Conservation (phyloP, 179 eudicot species). For the Silene noctiflora region DNA sequence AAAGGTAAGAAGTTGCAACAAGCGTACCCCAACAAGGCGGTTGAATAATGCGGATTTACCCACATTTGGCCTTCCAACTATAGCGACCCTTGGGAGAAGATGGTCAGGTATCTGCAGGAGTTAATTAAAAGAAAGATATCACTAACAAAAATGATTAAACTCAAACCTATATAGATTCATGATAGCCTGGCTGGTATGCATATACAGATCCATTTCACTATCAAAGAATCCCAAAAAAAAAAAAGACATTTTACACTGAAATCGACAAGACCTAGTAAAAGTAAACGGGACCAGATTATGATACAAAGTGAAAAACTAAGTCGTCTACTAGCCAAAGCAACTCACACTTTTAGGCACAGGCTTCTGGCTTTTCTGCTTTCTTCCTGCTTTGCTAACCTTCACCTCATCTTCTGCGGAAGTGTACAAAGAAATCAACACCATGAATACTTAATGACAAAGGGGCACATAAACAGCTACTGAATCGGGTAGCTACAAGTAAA, state of each 20-base stretch:
- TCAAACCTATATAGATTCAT: neutral
- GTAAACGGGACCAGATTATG: neutral
- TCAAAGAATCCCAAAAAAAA: neutral
- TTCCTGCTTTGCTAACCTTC: slow-evolving; percentile 35
- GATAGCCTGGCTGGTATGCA: neutral
- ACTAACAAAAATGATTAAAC: neutral
- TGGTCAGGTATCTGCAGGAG: slow-evolving; percentile 74
- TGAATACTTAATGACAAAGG: neutral
- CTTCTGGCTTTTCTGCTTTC: slow-evolving; percentile 39
- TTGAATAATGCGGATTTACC: slow-evolving; percentile 97
- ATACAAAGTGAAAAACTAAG: neutral
- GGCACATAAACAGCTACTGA: neutral
- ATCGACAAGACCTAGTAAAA: neutral
- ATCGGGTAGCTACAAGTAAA: too few species aligned
- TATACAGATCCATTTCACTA: neutral
- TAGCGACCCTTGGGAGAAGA: slow-evolving; percentile 83
- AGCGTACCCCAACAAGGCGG: slow-evolving; percentile 90
- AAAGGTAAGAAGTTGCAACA: slow-evolving; percentile 11
- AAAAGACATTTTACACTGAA: neutral
- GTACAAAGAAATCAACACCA: neutral
- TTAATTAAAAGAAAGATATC: slow-evolving; percentile 7
- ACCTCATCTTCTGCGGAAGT: slow-evolving; percentile 47
- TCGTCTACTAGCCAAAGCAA: slow-evolving; percentile 8
- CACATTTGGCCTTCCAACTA: slow-evolving; percentile 98
- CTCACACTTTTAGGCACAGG: slow-evolving; percentile 46